Percentiles rank a stretch among this genome's conserved stretches.
These are phyloP conservation scores for Crepidotus sp. DNA, from an alignment of 1,284 basidiomycete genomes.

Conservation along the genomic window DNA sequence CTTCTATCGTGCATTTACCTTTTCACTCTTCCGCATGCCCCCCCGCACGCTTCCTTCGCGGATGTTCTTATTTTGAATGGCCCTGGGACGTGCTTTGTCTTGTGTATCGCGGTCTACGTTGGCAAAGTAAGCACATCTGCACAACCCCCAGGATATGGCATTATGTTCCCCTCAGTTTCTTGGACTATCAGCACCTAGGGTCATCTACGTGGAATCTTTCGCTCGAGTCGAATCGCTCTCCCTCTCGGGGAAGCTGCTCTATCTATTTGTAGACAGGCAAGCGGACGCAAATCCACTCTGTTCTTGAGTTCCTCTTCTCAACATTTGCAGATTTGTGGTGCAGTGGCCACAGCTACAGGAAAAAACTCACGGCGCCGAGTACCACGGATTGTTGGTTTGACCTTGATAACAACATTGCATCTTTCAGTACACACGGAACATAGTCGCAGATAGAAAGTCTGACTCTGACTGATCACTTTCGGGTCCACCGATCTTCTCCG, in stretches of 20 bases:
- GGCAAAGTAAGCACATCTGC: slow-evolving; percentile 53
- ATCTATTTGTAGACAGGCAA: slow-evolving; percentile 75
- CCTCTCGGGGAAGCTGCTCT: slow-evolving; percentile 77
- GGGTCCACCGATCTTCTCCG: slow-evolving; percentile 72
- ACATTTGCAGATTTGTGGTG: slow-evolving; percentile 59
- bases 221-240: slow-evolving; percentile 81
- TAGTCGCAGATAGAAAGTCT: neutral
- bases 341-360: slow-evolving; percentile 70
- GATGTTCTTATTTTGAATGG: slow-evolving; percentile 90
- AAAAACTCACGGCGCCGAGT: slow-evolving; percentile 37
- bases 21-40: slow-evolving; percentile 40
- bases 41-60: slow-evolving; percentile 36
- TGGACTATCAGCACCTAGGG: slow-evolving; percentile 59
- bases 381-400: slow-evolving; percentile 60
- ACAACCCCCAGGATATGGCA: neutral
- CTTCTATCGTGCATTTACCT: slow-evolving; percentile 49
- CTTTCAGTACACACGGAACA: slow-evolving; percentile 4
- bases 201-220: slow-evolving; percentile 93
- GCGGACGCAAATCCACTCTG: slow-evolving; percentile 20
- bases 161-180: slow-evolving; percentile 47
- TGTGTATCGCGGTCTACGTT: slow-evolving; percentile 67
- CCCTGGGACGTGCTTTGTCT: slow-evolving; percentile 86
- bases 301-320: slow-evolving; percentile 9
- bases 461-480: slow-evolving; percentile 37
- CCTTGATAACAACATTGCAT: slow-evolving; percentile 12